Conservation (phyloP, 108 stramenopile species). For the Cylindrotheca closterium region DNA sequence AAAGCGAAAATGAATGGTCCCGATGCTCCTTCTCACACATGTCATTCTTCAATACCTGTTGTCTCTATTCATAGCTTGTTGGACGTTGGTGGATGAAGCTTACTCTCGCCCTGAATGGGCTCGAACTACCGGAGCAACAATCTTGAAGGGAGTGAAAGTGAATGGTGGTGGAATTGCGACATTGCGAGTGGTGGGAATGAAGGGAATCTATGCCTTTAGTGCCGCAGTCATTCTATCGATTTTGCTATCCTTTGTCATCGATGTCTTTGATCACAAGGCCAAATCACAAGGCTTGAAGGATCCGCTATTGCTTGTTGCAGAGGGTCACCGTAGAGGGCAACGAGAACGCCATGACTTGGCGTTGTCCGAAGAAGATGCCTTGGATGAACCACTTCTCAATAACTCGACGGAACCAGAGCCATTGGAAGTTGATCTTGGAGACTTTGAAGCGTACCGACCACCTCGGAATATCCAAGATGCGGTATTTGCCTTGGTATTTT, state of each 20-base stretch:
- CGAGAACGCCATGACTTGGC: not conserved
- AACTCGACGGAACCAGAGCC: conserved; percentile 8
- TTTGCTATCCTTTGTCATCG: conserved; percentile 67
- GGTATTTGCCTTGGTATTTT: conserved; percentile 9
- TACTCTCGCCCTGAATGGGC: conserved; percentile 65
- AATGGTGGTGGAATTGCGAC: conserved; percentile 65
- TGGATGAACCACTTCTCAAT: conserved; percentile 19
- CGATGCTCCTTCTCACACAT: no score
- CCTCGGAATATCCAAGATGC: no score
- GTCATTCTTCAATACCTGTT: no score
- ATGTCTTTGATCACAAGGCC: conserved; percentile 51
- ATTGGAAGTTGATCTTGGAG: conserved; percentile 22
- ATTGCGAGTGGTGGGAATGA: conserved; percentile 69
- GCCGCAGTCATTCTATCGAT: conserved; percentile 79
- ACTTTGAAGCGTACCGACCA: not conserved
- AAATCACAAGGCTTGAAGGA: not conserved
- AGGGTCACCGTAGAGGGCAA: not conserved
- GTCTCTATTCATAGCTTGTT: no score
- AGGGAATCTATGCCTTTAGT: conserved; percentile 81
- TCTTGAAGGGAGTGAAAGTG: conserved; percentile 56
- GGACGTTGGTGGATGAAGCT: conserved; percentile 41
- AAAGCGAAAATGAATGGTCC: no score
- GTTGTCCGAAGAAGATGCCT: not conserved
- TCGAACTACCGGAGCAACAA: conserved; percentile 36
- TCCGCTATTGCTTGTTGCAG: conserved; percentile 7